These are phyloP conservation scores for Thoreauomyces humboldtii DNA, from an alignment of 192 early-diverging fungal species.

Conservation along the genomic window DNA sequence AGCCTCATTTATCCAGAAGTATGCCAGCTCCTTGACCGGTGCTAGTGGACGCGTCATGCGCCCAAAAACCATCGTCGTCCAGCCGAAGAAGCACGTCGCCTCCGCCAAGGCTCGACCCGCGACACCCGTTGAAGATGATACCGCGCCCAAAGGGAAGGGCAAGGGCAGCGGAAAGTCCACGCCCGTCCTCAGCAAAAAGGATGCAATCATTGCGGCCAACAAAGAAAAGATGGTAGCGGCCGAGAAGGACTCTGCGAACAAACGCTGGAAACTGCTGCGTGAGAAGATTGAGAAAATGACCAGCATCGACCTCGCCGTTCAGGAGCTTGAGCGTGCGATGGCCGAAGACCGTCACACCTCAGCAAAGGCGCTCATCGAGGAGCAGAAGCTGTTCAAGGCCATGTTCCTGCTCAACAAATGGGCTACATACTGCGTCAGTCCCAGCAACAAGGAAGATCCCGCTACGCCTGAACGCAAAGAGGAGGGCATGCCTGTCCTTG, in stretches of 20 bases:
- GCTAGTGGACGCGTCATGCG: constrained; percentile 15
- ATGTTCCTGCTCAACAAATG: constrained; percentile 23
- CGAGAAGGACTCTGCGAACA: neutral
- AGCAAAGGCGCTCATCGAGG: neutral
- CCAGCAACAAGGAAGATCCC: constrained; percentile 4
- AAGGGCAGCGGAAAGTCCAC: constrained; percentile 4
- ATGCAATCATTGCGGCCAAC: constrained; percentile 21
- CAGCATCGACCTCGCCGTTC: neutral
- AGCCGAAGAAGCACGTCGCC: neutral
- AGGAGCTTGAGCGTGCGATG: constrained; percentile 3
- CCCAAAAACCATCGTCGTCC: constrained; percentile 13
- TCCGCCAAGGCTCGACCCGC: neutral
- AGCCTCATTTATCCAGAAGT: constrained; percentile 13
- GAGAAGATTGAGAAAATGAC: constrained; percentile 5
- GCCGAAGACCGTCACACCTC: neutral
- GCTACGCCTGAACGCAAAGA: constrained; percentile 7
- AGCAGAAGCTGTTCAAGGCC: constrained; percentile 6
- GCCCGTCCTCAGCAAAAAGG: constrained; percentile 1
- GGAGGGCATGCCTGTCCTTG: constrained; percentile 12
- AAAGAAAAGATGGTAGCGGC: neutral
- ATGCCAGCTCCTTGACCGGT: constrained; percentile 20
- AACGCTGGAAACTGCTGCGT: constrained; percentile 13
- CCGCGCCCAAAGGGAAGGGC: constrained; percentile 6
- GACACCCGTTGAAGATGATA: neutral
- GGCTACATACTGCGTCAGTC: constrained; percentile 12